Evolutionary conservation across 306 rosid genomes (phyloP), one percentile per base, ranked within the genome.

Genomic region (Prunus kanzakura): DNA sequence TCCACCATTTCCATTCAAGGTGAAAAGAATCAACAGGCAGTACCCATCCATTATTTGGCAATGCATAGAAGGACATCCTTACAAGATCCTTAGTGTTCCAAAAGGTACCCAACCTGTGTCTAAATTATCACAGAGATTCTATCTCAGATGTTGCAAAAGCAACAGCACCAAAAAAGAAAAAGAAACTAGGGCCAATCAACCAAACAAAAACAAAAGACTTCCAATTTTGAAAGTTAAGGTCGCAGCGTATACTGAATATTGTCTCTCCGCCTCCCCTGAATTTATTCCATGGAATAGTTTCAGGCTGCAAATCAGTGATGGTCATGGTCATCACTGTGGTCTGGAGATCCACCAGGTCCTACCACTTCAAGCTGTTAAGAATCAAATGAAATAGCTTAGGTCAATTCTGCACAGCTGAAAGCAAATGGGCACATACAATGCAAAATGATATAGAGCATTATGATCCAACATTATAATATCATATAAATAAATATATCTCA

Each of bases 341-440:
- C 87, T 13, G 98, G 98, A 19, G 98, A 84, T 84, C 97, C 98
- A 25, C 98, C 98, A 8, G 96, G 93, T 82, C 97, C 98, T 60
- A 91, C 98, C 85, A 93, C 98, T 88, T 93, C 87, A 74, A 93
- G 92, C 98, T 93, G 96, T 64, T 27, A 76, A 25, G 78, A 47
- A 74, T n/a, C 45, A 79, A 50, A 75, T n/a, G 61, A 41, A 72
- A 78, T 20, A 64, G 20, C 72, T 83, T 76, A 82, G 83, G 23
- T 49, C 41, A 58, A 69, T 10, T 43, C 55, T 19, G 74, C 22
- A 49, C 58, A 55, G 32, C 45, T 43, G 9, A 62, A 64, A 30
- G 71, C 52, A 3, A 27, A 49, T 32, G 12, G 25, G 77, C 8
- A 49, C n/a, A 49, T 20, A 66, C 35, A 11, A 11, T 10, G 61